Conservation (phyloP, 768 basidiomycete genomes). For the Omphalotus guepiniiformis region DNA sequence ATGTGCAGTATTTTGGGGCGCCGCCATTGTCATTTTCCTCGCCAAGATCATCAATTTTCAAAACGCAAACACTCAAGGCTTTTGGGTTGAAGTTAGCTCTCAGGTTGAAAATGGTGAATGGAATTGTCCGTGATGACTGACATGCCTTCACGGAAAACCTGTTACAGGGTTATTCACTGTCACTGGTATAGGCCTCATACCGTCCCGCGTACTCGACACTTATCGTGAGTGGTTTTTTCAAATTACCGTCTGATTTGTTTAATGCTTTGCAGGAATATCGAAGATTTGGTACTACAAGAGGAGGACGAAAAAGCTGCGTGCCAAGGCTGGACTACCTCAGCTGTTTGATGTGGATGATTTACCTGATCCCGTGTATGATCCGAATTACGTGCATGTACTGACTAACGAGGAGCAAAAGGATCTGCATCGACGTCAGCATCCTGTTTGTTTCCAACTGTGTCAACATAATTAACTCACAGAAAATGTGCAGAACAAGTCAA, state of each 20-base stretch:
- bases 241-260: background rate
- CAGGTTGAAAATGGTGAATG: constrained; percentile 72
- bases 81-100: constrained; percentile 77
- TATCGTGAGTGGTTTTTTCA: constrained; percentile 46
- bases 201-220: constrained; percentile 70
- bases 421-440: constrained; percentile 55
- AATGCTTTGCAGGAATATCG: constrained; percentile 46
- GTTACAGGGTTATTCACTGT: constrained; percentile 66
- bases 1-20: constrained; percentile 82
- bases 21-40: constrained; percentile 75
- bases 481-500: constrained; percentile 54
- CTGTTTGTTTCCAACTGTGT: background rate
- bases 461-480: background rate
- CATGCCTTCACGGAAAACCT: background rate
- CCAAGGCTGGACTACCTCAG: constrained; percentile 58
- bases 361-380: constrained; percentile 72
- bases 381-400: constrained; percentile 67
- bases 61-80: constrained; percentile 63
- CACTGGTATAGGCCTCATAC: constrained; percentile 77
- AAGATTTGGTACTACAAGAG: constrained; percentile 75
- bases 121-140: background rate
- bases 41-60: constrained; percentile 66
- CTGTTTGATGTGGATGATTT: constrained; percentile 75
- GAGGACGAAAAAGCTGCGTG: constrained; percentile 52
- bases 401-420: constrained; percentile 61